These are phyloP conservation scores for Puccinia horiana DNA, from an alignment of 1,284 basidiomycete genomes.

Conservation along the genomic window DNA sequence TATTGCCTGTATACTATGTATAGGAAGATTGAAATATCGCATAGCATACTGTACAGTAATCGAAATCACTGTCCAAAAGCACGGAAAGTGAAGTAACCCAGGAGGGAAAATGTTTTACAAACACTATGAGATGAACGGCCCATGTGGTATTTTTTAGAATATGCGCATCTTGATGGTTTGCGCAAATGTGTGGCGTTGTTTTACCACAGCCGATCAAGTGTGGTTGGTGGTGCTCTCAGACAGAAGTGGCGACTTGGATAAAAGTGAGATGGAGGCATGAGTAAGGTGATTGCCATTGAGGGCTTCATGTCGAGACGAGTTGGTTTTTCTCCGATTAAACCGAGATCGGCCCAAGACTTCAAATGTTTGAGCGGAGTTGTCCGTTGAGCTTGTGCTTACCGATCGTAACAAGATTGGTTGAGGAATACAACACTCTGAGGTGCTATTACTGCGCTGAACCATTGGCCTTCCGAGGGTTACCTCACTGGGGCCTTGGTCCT, in stretches of 20 bases:
- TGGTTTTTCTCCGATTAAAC: neutral
- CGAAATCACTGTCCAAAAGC: too few species aligned
- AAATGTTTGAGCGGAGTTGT: neutral
- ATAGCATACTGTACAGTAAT: too few species aligned
- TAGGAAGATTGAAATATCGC: too few species aligned
- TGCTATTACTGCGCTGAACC: neutral
- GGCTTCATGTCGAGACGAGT: neutral
- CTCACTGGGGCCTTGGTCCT: neutral
- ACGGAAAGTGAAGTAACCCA: too few species aligned
- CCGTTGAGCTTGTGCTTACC: neutral
- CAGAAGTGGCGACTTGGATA: neutral
- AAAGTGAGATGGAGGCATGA: neutral
- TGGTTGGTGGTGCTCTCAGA: neutral
- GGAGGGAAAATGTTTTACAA: too few species aligned
- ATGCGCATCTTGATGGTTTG: too few species aligned
- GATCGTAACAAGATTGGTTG: neutral
- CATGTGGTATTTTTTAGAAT: too few species aligned
- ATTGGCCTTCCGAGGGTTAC: neutral
- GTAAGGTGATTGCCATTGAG: neutral
- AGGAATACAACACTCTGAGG: neutral
- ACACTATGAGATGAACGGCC: too few species aligned
- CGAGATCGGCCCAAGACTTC: neutral
- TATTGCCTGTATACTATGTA: too few species aligned
- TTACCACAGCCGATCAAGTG: neutral
- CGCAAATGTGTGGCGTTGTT: too few species aligned